Evolutionary conservation across 257 asterid species (phyloP).

Genomic region (Galeopsis tetrahit): DNA sequence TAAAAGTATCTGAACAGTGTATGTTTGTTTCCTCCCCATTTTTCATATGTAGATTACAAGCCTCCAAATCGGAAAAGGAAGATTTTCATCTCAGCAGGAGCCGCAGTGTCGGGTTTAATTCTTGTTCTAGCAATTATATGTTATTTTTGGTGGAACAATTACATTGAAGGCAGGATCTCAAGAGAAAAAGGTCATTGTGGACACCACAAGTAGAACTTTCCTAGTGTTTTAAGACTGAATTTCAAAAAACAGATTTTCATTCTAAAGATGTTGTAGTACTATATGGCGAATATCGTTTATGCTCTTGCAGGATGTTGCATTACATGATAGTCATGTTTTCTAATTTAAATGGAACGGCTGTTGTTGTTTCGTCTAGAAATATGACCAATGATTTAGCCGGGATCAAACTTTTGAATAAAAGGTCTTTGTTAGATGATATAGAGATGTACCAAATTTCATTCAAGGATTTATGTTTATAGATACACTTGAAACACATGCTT

Average conservation of each 20-base stretch:
- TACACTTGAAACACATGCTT: background rate
- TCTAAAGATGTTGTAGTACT: background rate
- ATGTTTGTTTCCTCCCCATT: too few species aligned
- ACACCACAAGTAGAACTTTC: constrained; percentile 2
- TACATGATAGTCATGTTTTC: background rate
- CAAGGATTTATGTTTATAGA: too few species aligned
- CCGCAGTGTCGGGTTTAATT: constrained; percentile 33
- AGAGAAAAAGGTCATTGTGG: constrained; percentile 58
- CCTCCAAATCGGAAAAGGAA: constrained; percentile 52
- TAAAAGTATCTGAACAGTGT: background rate
- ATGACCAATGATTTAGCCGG: background rate
- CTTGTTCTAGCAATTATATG: constrained; percentile 38
- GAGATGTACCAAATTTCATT: too few species aligned
- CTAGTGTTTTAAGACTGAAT: background rate
- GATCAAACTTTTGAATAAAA: background rate
- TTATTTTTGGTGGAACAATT: constrained; percentile 46
- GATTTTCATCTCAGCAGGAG: constrained; percentile 46
- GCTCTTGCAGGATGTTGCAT: background rate
- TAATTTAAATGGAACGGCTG: background rate
- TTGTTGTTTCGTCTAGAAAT: background rate
- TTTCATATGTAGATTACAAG: constrained; percentile 42
- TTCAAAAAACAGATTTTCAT: background rate
- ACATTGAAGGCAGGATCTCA: constrained; percentile 39
- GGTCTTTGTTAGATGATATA: too few species aligned
- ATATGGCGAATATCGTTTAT: background rate